These are phyloP conservation scores for Pichia deserticola DNA, from an alignment of 805 yeast genomes.

Conservation along the genomic window DNA sequence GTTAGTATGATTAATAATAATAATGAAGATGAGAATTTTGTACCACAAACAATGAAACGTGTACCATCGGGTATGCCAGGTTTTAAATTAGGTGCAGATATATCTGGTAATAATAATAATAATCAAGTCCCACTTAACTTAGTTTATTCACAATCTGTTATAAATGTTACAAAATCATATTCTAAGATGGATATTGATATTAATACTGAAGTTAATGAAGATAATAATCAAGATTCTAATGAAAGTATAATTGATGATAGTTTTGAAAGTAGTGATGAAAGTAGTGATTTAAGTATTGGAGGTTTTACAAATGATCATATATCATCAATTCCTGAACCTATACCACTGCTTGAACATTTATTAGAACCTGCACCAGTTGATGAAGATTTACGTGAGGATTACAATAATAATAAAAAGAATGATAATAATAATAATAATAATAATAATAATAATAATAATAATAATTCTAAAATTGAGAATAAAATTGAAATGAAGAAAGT, in stretches of 20 bases:
- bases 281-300: not conserved
- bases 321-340: not conserved
- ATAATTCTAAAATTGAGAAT: not conserved
- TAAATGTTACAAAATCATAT: not conserved
- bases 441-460: not conserved
- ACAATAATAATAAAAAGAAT: not conserved
- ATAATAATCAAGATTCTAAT: not conserved
- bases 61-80: conserved; percentile 7
- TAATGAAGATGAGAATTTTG: too few species aligned
- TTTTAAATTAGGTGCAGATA: not conserved
- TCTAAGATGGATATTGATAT: not conserved
- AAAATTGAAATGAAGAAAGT: not conserved
- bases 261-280: not conserved
- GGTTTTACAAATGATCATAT: not conserved
- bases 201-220: not conserved
- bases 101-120: not conserved
- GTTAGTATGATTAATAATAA: too few species aligned
- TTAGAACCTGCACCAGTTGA: conserved; percentile 7
- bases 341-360: conserved; percentile 4
- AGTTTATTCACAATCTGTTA: conserved; percentile 5
- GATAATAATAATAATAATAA: not conserved
- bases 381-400: not conserved
- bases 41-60: not conserved
- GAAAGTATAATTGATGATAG: not conserved
- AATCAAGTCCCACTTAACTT: not conserved